Evolutionary conservation across 2,329 filamentous ascomycete species (phyloP).

Genomic region (Colletotrichum camelliae): DNA sequence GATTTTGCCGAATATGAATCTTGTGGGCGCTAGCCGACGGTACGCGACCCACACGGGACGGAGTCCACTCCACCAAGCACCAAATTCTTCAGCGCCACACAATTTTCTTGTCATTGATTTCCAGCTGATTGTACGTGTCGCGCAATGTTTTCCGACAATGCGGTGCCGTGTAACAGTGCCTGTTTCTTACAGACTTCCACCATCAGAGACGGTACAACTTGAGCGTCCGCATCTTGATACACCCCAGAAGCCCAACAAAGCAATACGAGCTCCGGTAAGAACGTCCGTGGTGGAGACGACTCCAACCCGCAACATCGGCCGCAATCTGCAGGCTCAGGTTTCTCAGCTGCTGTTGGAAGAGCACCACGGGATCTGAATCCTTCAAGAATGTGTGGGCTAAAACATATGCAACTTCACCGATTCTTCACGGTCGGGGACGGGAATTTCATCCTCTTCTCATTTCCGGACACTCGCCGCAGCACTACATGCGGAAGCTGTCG

Average conservation of each 20-base stretch:
- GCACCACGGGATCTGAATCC: background rate
- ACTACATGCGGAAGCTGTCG: background rate
- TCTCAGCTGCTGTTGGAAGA: background rate
- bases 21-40: background rate
- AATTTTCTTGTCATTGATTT: background rate
- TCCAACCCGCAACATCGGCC: fast-evolving
- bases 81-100: background rate
- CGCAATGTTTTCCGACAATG: background rate
- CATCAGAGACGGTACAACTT: background rate
- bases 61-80: background rate
- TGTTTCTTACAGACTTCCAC: background rate
- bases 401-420: fast-evolving
- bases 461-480: background rate
- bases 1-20: background rate
- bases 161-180: background rate
- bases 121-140: background rate
- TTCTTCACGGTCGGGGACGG: background rate
- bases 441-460: background rate
- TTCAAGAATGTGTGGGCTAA: background rate
- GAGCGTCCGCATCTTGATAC: background rate
- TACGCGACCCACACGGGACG: background rate
- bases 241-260: background rate
- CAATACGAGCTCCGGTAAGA: background rate
- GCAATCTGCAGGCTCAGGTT: background rate
- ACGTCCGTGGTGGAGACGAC: background rate